These are phyloP conservation scores for Zangia roseola DNA, from an alignment of 768 basidiomycete genomes.

Conservation along the genomic window DNA sequence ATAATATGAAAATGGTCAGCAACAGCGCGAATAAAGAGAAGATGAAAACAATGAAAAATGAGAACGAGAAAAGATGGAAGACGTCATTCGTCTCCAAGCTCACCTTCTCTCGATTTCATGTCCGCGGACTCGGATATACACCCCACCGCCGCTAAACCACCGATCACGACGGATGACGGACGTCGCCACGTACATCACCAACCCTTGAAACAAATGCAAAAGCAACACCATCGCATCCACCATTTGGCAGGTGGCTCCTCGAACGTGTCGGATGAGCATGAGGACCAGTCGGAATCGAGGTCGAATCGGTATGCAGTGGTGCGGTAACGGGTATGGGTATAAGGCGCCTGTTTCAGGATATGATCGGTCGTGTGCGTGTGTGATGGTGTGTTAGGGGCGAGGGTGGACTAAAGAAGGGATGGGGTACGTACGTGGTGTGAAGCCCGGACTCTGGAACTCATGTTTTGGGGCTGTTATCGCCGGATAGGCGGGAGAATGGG, in stretches of 20 bases:
- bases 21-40: background rate
- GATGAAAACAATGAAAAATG: background rate
- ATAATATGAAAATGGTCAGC: no score
- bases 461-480: background rate
- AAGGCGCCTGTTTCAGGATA: constrained; percentile 5
- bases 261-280: constrained; percentile 21
- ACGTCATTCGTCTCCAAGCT: background rate
- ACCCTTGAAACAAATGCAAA: constrained; percentile 23
- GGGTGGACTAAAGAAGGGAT: background rate
- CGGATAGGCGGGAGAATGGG: background rate
- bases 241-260: constrained; percentile 21
- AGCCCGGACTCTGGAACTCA: constrained; percentile 7
- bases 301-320: constrained; percentile 19
- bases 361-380: background rate
- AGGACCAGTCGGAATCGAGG: constrained; percentile 25
- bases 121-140: constrained; percentile 17
- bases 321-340: constrained; percentile 3
- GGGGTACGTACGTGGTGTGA: constrained; percentile 9
- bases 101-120: background rate
- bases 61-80: background rate
- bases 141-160: constrained; percentile 2
- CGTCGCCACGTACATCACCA: constrained; percentile 12
- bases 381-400: background rate
- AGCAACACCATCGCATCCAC: constrained; percentile 15
- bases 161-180: background rate